These are phyloP conservation scores for Petunia hybrid DNA, from an alignment of 305 asterid species.

Conservation along the genomic window DNA sequence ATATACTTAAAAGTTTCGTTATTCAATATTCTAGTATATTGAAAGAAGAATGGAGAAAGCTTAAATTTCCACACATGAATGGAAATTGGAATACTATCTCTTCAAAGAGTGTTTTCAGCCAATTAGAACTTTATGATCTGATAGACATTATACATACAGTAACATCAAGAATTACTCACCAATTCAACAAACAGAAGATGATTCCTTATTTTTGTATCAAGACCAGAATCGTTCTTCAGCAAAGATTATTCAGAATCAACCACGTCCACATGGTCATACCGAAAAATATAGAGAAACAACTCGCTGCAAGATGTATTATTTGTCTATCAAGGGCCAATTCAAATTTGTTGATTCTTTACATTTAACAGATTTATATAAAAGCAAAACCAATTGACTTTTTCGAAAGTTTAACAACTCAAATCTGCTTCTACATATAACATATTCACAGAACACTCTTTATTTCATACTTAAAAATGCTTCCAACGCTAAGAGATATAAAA, in stretches of 20 bases:
- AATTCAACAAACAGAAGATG: no score
- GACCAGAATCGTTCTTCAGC: background rate
- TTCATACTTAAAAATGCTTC: background rate
- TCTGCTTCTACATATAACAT: no score
- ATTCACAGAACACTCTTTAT: background rate
- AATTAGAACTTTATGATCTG: background rate
- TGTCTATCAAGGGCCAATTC: background rate
- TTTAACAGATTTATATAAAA: background rate
- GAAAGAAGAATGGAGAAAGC: no score
- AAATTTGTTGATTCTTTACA: background rate
- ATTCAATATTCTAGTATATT: no score
- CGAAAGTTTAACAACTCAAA: background rate
- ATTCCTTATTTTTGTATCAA: background rate
- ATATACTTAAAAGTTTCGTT: no score
- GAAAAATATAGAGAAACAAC: background rate
- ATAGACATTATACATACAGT: no score
- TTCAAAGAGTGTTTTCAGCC: background rate
- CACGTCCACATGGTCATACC: no score
- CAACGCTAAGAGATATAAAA: background rate
- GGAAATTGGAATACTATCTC: no score
- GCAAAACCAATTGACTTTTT: background rate
- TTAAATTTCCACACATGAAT: no score
- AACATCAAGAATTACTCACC: background rate
- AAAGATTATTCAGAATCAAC: background rate
- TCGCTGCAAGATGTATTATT: background rate